These are phyloP conservation scores for Lunularia cruciata DNA, from an alignment of 225 moss, liverwort and hornwort species.

Conservation along the genomic window DNA sequence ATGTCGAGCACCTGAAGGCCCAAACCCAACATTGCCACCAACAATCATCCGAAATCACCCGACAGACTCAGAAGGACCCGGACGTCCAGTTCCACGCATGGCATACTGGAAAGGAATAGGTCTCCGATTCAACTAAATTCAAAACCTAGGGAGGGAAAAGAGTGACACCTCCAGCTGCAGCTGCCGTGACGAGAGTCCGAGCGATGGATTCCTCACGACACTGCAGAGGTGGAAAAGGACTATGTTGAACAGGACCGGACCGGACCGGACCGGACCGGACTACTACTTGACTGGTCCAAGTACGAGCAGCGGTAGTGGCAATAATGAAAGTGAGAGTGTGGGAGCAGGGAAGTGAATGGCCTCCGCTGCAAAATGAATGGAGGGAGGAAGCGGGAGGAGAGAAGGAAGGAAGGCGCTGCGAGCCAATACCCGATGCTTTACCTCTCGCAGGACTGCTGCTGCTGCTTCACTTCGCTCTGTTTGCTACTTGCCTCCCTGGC, in stretches of 20 bases:
- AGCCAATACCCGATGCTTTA: background rate
- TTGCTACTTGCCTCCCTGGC: background rate
- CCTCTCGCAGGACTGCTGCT: background rate
- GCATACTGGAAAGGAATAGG: background rate
- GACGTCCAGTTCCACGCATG: background rate
- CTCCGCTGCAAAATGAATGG: background rate
- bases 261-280: background rate
- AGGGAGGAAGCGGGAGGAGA: background rate
- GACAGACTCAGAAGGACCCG: background rate
- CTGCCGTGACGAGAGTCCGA: background rate
- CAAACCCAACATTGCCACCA: too few relatives aligned
- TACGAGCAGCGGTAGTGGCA: background rate
- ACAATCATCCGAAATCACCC: background rate
- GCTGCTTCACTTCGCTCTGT: background rate
- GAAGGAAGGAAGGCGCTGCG: background rate
- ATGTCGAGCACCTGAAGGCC: background rate
- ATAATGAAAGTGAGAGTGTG: background rate
- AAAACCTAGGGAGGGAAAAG: background rate
- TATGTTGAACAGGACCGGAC: background rate
- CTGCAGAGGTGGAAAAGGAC: background rate
- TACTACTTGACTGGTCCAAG: background rate
- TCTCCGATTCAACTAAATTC: background rate
- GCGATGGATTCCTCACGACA: background rate
- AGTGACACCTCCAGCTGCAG: background rate
- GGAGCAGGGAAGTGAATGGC: background rate